Percentiles rank a stretch among this genome's conserved stretches.
These are phyloP conservation scores for Aleurites moluccanus DNA, from an alignment of 441 rosid species.

Conservation along the genomic window DNA sequence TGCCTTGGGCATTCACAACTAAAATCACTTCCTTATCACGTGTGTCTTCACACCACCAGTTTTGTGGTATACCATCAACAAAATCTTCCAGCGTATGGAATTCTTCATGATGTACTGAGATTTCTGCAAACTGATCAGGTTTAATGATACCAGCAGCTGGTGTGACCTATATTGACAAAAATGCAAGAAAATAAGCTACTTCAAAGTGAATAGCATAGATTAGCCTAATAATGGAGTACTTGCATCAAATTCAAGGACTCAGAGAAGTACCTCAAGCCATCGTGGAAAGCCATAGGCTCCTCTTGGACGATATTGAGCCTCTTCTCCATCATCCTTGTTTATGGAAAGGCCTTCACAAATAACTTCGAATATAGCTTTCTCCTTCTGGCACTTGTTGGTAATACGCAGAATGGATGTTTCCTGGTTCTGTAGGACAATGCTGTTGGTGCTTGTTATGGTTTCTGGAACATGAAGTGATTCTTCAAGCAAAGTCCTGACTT, in stretches of 20 bases:
- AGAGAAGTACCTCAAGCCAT: slow-evolving; percentile 82
- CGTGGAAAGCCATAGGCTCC: slow-evolving; percentile 81
- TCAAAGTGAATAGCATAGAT: background rate
- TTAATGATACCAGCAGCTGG: slow-evolving; percentile 87
- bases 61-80: slow-evolving; percentile 87
- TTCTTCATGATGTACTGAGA: slow-evolving; percentile 82
- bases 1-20: slow-evolving; percentile 62
- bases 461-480: slow-evolving; percentile 71
- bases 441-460: slow-evolving; percentile 56
- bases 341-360: slow-evolving; percentile 67
- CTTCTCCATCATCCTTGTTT: slow-evolving; percentile 58
- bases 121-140: slow-evolving; percentile 59
- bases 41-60: slow-evolving; percentile 91
- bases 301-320: slow-evolving; percentile 51
- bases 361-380: slow-evolving; percentile 60
- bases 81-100: slow-evolving; percentile 76
- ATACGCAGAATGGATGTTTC: slow-evolving; percentile 62
- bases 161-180: slow-evolving; percentile 47
- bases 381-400: slow-evolving; percentile 64
- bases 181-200: background rate
- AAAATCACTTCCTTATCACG: slow-evolving; percentile 81
- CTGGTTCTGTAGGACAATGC: slow-evolving; percentile 74
- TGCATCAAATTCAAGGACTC: background rate
- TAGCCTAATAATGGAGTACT: background rate
- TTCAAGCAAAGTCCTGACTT: slow-evolving; percentile 49